Evolutionary conservation across 257 asterid genomes (phyloP).

Genomic region (Scutellaria baicalensis): DNA sequence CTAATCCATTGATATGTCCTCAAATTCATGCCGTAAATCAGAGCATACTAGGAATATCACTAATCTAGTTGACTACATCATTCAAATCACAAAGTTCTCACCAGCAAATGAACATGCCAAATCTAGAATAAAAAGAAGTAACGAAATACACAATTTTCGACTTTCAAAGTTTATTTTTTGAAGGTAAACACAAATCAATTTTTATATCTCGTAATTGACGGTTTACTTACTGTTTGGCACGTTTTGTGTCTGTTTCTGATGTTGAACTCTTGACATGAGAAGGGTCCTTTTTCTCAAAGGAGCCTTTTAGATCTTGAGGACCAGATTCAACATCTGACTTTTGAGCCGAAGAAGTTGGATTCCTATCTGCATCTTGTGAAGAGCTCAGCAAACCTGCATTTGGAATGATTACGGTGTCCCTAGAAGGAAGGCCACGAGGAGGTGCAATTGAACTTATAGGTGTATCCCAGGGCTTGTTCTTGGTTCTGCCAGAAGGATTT

Average conservation of each 20-base stretch:
- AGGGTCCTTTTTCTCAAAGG: conserved; percentile 51
- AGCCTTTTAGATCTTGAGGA: conserved; percentile 43
- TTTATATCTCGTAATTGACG: conserved; percentile 11
- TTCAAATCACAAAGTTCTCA: neutral
- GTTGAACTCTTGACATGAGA: conserved; percentile 42
- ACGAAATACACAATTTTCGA: neutral
- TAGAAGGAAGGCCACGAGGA: conserved; percentile 46
- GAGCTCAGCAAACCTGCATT: conserved; percentile 34
- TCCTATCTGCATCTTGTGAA: conserved; percentile 50
- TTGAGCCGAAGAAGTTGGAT: conserved; percentile 38
- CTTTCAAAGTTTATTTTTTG: neutral
- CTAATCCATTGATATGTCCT: neutral
- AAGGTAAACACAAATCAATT: neutral
- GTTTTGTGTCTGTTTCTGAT: conserved; percentile 75
- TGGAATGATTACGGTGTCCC: conserved; percentile 33
- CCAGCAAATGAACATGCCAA: neutral
- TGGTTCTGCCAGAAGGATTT: conserved; percentile 38
- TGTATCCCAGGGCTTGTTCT: conserved; percentile 51
- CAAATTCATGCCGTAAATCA: neutral
- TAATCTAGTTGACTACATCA: neutral
- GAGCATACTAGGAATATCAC: neutral
- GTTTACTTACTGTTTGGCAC: conserved; percentile 84
- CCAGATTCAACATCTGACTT: conserved; percentile 54
- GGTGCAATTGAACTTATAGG: conserved; percentile 37
- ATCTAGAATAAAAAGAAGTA: neutral